phyloP scores from a whole-genome alignment of 164 flowering plant species.

The Berberis vulgaris region DNA sequence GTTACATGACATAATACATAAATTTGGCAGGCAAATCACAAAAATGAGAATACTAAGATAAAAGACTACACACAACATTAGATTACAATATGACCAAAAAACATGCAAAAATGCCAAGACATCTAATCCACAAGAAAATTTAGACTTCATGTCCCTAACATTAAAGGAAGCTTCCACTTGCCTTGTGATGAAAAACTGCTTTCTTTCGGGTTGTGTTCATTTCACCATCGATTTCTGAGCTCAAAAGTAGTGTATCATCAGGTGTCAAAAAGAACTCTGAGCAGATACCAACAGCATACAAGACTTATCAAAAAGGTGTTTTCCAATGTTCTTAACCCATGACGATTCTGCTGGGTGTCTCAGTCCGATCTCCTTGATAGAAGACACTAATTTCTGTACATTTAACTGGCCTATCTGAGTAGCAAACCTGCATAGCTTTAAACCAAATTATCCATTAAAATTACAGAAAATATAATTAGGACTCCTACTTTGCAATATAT shows the following conservation, averaged over 20 bases:
- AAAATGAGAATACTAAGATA: too few relatives aligned
- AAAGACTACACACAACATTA: too few relatives aligned
- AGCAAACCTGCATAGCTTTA: slow-evolving; percentile 52
- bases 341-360: slow-evolving; percentile 19
- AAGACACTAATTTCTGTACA: slow-evolving; percentile 52
- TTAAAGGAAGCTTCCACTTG: slow-evolving; percentile 13
- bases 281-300: slow-evolving; percentile 58
- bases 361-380: slow-evolving; percentile 24
- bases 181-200: slow-evolving; percentile 67
- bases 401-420: slow-evolving; percentile 69
- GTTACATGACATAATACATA: too few relatives aligned
- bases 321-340: slow-evolving; percentile 29
- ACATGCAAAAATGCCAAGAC: background rate
- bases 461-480: too few relatives aligned
- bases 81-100: too few relatives aligned
- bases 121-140: background rate
- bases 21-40: too few relatives aligned
- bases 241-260: slow-evolving; percentile 46
- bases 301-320: slow-evolving; percentile 42
- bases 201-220: slow-evolving; percentile 36
- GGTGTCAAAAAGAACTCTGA: slow-evolving; percentile 51
- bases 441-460: slow-evolving; percentile 15
- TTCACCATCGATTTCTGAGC: slow-evolving; percentile 46
- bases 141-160: too few relatives aligned
- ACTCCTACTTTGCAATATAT: too few relatives aligned